These are phyloP conservation scores for Neurospora pannonica DNA, from an alignment of 495 filamentous ascomycete genomes.

Conservation along the genomic window DNA sequence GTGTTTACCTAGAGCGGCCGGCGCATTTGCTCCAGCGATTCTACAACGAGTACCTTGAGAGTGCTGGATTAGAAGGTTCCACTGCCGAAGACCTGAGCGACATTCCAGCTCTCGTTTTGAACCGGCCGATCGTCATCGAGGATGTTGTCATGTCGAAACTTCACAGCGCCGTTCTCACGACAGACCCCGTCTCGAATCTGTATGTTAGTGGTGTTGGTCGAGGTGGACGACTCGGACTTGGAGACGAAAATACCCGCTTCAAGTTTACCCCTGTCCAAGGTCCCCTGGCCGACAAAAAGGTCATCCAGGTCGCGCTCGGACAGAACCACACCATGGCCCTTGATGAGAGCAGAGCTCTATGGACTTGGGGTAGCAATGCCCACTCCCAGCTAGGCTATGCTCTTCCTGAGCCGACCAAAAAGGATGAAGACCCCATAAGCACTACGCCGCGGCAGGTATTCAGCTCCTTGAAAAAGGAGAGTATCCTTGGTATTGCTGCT, in stretches of 20 bases:
- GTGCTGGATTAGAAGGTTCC: conserved; percentile 17
- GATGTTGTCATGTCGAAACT: conserved; percentile 83
- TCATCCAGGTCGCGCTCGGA: conserved; percentile 68
- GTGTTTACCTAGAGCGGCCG: conserved; percentile 67
- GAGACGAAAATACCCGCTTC: conserved; percentile 81
- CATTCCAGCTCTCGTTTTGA: conserved; percentile 59
- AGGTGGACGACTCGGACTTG: conserved; percentile 81
- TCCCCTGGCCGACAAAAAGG: conserved; percentile 57
- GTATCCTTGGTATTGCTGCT: conserved; percentile 74
- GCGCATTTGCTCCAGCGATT: conserved; percentile 65
- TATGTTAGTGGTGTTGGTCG: conserved; percentile 89
- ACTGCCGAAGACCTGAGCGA: conserved; percentile 31
- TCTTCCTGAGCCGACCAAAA: conserved; percentile 43
- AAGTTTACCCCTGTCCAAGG: conserved; percentile 71
- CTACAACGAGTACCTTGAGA: conserved; percentile 48
- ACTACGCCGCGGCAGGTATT: conserved; percentile 79
- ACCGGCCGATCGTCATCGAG: conserved; percentile 59
- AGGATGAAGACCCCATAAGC: conserved; percentile 73
- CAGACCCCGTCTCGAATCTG: conserved; percentile 84
- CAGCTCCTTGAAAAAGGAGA: conserved; percentile 79
- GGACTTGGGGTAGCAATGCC: conserved; percentile 87
- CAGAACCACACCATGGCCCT: conserved; percentile 87
- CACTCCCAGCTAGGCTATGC: conserved; percentile 81
- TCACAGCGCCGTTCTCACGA: conserved; percentile 80
- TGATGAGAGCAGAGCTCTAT: conserved; percentile 70